Conservation (phyloP, 1,284 basidiomycete species). For the Sparassis latifolia region DNA sequence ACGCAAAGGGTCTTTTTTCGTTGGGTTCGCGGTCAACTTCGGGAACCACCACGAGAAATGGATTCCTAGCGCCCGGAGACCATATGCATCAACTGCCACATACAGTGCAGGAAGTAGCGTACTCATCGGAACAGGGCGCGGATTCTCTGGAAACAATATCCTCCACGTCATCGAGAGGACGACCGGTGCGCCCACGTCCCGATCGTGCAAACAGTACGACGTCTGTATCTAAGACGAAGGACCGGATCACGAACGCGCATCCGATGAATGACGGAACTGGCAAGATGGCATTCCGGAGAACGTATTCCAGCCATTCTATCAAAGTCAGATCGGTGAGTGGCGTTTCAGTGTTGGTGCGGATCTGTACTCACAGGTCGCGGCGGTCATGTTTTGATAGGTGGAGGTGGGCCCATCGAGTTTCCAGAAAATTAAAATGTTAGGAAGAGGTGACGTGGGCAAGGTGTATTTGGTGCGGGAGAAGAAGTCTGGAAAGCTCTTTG, state of each 20-base stretch:
- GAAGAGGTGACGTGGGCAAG: conserved; percentile 94
- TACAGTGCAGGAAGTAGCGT: conserved; percentile 48
- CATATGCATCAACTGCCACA: conserved; percentile 43
- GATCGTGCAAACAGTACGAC: conserved; percentile 18
- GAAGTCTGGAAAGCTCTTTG: conserved; percentile 88
- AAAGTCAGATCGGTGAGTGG: conserved; percentile 79
- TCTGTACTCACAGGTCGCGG: not conserved
- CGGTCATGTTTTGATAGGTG: conserved; percentile 42
- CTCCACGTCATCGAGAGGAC: conserved; percentile 59
- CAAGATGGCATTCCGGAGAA: conserved; percentile 79
- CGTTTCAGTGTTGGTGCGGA: conserved; percentile 3
- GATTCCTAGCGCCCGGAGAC: conserved; percentile 66
- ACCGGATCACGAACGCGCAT: conserved; percentile 35
- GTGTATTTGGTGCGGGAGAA: conserved; percentile 96
- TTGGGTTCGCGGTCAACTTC: conserved; percentile 44
- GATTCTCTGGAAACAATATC: conserved; percentile 69
- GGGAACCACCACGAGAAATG: conserved; percentile 56
- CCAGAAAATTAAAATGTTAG: conserved; percentile 91
- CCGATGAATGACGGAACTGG: conserved; percentile 40
- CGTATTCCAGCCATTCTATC: conserved; percentile 97
- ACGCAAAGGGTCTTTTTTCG: conserved; percentile 86
- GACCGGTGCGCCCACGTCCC: conserved; percentile 27
- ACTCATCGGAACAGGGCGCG: conserved; percentile 49
- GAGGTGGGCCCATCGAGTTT: conserved; percentile 90
- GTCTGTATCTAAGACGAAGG: conserved; percentile 30